Evolutionary conservation across 371 early-diverging fungal genomes (phyloP).

Genomic region (Mucor mucedo): DNA sequence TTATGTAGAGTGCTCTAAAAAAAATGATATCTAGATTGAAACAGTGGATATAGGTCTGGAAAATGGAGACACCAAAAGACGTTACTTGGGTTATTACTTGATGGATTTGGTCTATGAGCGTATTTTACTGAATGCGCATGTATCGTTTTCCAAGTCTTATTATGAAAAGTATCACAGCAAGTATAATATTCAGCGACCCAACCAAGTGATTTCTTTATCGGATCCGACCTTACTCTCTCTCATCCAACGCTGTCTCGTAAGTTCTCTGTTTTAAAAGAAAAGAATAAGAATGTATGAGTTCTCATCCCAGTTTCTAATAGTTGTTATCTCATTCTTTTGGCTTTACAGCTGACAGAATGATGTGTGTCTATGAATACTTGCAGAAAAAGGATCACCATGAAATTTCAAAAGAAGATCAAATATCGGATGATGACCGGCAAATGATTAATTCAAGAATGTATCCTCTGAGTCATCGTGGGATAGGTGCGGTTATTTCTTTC

Average conservation of each 20-base stretch:
- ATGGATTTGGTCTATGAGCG: slow-evolving; percentile 15
- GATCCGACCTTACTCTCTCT: slow-evolving; percentile 8
- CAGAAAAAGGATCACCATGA: neutral
- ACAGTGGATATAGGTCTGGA: slow-evolving; percentile 23
- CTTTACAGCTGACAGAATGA: slow-evolving; percentile 12
- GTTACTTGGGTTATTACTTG: slow-evolving; percentile 26
- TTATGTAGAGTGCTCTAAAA: no score
- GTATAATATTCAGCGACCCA: neutral
- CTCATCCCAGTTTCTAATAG: neutral
- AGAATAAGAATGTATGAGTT: slow-evolving; percentile 8
- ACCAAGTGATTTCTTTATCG: neutral
- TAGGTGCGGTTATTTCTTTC: slow-evolving; percentile 16
- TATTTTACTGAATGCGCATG: slow-evolving; percentile 20
- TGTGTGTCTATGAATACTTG: slow-evolving; percentile 2
- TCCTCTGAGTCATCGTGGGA: slow-evolving; percentile 19
- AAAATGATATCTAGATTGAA: slow-evolving; percentile 3
- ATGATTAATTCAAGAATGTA: slow-evolving; percentile 27
- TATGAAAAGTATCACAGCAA: slow-evolving; percentile 5
- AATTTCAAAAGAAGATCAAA: slow-evolving; percentile 13
- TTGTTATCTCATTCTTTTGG: neutral
- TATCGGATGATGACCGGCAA: slow-evolving; percentile 22
- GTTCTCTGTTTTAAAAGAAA: neutral
- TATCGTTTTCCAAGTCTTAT: slow-evolving; percentile 25
- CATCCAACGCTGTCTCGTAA: slow-evolving; percentile 16
- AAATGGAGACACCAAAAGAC: slow-evolving; percentile 22